Evolutionary conservation across 169 alveolate genomes (phyloP), one percentile per base, ranked within the genome.

Genomic region (Miamiensis avidus): DNA sequence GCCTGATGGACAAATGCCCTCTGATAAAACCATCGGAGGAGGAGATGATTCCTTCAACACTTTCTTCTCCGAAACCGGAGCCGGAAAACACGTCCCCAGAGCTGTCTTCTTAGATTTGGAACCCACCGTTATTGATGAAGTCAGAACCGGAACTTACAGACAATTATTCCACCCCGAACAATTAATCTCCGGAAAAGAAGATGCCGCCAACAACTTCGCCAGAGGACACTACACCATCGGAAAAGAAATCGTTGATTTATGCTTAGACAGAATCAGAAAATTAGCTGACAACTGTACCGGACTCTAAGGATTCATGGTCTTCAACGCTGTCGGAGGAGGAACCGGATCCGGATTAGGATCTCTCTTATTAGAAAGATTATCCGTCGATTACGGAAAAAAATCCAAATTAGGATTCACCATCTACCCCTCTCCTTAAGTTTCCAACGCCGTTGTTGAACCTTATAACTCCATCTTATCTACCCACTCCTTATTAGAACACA

Each of bases 31-130:
- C 82, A 96, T 95, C 85, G 98, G 98, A 82, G 98, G 97, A 32
- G 98, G 98, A 69, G 99, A 99, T 92, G 99, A 99, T 91, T 99
- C 99, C 65, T 98, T 97, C 97, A 96, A 98, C 91, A 99, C 99
- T 30, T 98, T 98, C 93, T 99, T 99, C 97, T 95, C 98, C 29
- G 99, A 99, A 92, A 99, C 99, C 15, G 98, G 99, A 30, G 99
- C 99, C 30, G 99, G 99, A 31, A 98, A 98, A 93, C 99, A 96
- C 90, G 99, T 97, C 0, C 99, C 99, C 31, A 95, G 99, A 84
- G 95, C 99, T 33, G 98, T 99, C 85, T 96, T 97, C 91, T 96
- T 98, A 33, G 99, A 93, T 86, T 78, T 91, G 65, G 96, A 95
- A 79, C 95, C 95, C 30, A 89, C 93, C 1, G 93, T 89, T 79